These are phyloP conservation scores for Discostella stelligera DNA, from an alignment of 352 stramenopile species.

Conservation along the genomic window DNA sequence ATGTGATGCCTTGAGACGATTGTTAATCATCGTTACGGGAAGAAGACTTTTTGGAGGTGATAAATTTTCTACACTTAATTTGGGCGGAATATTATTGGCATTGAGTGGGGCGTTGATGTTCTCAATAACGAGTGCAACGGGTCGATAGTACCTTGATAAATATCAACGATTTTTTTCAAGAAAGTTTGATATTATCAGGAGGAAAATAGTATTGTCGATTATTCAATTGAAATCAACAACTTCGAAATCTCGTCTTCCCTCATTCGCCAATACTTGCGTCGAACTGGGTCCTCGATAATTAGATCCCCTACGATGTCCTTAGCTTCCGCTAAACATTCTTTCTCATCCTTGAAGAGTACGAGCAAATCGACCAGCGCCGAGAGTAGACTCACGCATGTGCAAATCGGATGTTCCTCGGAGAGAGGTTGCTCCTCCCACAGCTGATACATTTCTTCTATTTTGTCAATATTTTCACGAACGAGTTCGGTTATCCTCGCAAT, in stretches of 20 bases:
- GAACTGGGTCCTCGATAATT: slow-evolving; percentile 58
- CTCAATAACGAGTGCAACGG: slow-evolving; percentile 50
- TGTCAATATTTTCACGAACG: slow-evolving; percentile 44
- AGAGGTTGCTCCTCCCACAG: slow-evolving; percentile 41
- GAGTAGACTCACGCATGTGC: slow-evolving; percentile 53
- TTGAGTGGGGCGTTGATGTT: slow-evolving; percentile 62
- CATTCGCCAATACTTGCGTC: slow-evolving; percentile 74
- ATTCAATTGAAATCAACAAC: slow-evolving; percentile 9
- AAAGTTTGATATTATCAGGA: not conserved
- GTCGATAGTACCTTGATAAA: not conserved
- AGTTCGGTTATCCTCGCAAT: slow-evolving; percentile 26
- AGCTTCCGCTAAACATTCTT: slow-evolving; percentile 41
- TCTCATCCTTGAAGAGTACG: slow-evolving; percentile 55
- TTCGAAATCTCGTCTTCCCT: slow-evolving; percentile 23
- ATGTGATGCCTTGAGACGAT: slow-evolving; percentile 65
- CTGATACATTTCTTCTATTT: slow-evolving; percentile 45
- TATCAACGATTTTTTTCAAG: not conserved
- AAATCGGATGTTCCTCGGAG: slow-evolving; percentile 16
- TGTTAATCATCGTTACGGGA: slow-evolving; percentile 71
- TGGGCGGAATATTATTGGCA: slow-evolving; percentile 59
- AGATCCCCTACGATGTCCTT: slow-evolving; percentile 37
- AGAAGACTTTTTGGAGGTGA: slow-evolving; percentile 62
- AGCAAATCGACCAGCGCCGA: slow-evolving; percentile 73
- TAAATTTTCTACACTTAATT: slow-evolving; percentile 63
- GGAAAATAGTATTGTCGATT: not conserved